Evolutionary conservation across 1,284 basidiomycete genomes (phyloP).

Genomic region (Coniferiporia sulphurascens): DNA sequence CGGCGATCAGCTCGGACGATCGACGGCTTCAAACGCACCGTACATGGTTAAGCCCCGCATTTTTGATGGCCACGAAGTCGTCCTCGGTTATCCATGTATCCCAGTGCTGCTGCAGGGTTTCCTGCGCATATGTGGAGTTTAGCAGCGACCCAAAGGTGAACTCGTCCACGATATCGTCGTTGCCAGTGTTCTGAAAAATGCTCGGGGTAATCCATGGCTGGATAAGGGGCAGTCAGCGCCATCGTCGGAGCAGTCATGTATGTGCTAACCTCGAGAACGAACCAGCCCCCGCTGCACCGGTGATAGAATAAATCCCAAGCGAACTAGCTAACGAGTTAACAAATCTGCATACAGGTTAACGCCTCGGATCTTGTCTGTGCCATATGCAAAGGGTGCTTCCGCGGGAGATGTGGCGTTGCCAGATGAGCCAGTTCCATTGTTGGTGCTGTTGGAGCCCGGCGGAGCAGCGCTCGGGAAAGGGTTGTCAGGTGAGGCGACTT

Average conservation of each 20-base stretch:
- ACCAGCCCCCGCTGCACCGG: conserved; percentile 22
- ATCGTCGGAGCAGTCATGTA: neutral
- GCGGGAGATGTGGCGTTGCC: conserved; percentile 1
- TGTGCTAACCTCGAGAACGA: conserved; percentile 22
- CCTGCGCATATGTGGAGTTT: conserved; percentile 41
- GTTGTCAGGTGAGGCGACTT: conserved; percentile 9
- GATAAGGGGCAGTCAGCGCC: conserved; percentile 3
- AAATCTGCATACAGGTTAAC: conserved; percentile 21
- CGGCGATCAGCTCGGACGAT: neutral
- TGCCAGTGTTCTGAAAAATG: conserved; percentile 59
- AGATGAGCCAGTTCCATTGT: conserved; percentile 7
- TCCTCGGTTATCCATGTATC: conserved; percentile 70
- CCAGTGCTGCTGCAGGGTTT: conserved; percentile 59
- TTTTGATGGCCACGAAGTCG: conserved; percentile 58
- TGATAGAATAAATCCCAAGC: neutral
- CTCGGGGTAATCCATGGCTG: conserved; percentile 76
- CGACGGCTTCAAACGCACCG: conserved; percentile 34
- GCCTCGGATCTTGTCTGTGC: conserved; percentile 21
- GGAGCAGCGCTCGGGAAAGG: conserved; percentile 13
- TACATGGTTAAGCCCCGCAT: conserved; percentile 76
- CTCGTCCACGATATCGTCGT: conserved; percentile 61
- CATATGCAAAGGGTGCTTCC: conserved; percentile 17
- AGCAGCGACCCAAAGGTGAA: conserved; percentile 60
- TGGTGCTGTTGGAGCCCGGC: conserved; percentile 9
- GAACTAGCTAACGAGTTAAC: neutral